Base-by-base conservation (phyloP, 2,329 filamentous ascomycete species). In the Botrytis porri region DNA sequence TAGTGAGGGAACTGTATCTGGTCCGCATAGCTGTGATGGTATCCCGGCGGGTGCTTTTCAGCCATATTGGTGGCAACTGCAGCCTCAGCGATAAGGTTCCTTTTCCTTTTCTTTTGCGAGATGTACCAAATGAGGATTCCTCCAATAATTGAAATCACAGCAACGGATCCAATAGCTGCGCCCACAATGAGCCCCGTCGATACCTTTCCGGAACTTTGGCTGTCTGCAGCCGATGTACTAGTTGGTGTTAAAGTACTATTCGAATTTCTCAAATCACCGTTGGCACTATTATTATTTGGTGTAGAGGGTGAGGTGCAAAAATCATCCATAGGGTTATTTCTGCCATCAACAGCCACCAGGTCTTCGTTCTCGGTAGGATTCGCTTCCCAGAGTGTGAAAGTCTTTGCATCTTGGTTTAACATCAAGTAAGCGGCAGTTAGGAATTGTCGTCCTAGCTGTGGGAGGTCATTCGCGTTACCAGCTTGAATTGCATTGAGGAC, bases 401-500 rank as follows among this genome's bases (percentile, higher is more conserved):
- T 37, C 4, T 62, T 29, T 12, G 62, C 48, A 51, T 73, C 71
- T 69, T 73, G 71, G 29, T 73, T 69, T 7, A 73, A 39, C 71
- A 73, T 73, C 10, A 73, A 3, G 43, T 73, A 73, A 4, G 63
- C 71, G 7, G 43, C 51, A 3, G 43, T 48, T 8, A 73, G 45
- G 12, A 73, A 73, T 10, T 73, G 71, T 4, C 71, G 62, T 81
- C 80, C 72, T 80, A 90, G 96, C 86, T 93, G 96, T 5, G 92
- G 87, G 81, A 95, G 95, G 22, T 90, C 91, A 80, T 97, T 93
- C 81, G 94, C 88, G 76, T 93, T 93, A 74, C 96, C 81, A 86
- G 89, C 96, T 84, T 97, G 93, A 75, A 87, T 83, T 51, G 87
- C 88, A 22, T 89, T 85, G 51, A 73, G 48, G 6, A 73, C 71